Evolutionary conservation across 768 basidiomycete genomes (phyloP).

Genomic region (Lactarius deliciosus): DNA sequence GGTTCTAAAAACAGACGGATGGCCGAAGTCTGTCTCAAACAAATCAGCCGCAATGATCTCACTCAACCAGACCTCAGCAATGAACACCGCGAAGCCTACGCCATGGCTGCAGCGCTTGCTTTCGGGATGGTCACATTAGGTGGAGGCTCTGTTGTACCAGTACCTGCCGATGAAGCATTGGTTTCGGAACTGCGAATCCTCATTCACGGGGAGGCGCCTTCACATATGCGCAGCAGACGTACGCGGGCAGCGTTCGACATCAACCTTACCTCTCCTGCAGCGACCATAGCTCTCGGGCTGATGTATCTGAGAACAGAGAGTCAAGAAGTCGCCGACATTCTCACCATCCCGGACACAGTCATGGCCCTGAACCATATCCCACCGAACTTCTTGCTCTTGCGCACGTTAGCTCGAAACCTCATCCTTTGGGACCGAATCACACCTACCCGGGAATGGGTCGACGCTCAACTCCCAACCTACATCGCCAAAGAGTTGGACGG

Average conservation of each 20-base stretch:
- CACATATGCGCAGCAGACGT: conserved; percentile 39
- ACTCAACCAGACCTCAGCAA: conserved; percentile 80
- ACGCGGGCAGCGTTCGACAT: conserved; percentile 65
- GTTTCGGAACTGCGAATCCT: conserved; percentile 69
- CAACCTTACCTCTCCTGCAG: conserved; percentile 89
- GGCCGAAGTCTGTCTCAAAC: conserved; percentile 87
- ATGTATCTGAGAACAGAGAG: conserved; percentile 90
- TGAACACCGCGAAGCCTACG: conserved; percentile 91
- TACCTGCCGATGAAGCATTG: conserved; percentile 73
- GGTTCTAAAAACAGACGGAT: conserved; percentile 86
- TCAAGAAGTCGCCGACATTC: conserved; percentile 80
- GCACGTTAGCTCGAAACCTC: conserved; percentile 72
- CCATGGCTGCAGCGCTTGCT: conserved; percentile 81
- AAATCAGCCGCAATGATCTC: conserved; percentile 77
- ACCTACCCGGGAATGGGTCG: conserved; percentile 73
- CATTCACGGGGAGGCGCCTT: conserved; percentile 68
- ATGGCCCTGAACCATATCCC: conserved; percentile 82
- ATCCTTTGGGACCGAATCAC: conserved; percentile 85
- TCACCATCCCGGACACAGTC: conserved; percentile 79
- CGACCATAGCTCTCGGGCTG: conserved; percentile 83
- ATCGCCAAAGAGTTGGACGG: conserved; percentile 61
- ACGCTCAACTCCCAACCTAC: conserved; percentile 63
- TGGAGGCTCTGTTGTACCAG: conserved; percentile 57
- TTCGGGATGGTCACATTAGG: conserved; percentile 98
- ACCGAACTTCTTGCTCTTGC: conserved; percentile 81